These are phyloP conservation scores for Hypomontagnella monticulosa DNA, from an alignment of 495 filamentous ascomycete genomes.

Conservation along the genomic window DNA sequence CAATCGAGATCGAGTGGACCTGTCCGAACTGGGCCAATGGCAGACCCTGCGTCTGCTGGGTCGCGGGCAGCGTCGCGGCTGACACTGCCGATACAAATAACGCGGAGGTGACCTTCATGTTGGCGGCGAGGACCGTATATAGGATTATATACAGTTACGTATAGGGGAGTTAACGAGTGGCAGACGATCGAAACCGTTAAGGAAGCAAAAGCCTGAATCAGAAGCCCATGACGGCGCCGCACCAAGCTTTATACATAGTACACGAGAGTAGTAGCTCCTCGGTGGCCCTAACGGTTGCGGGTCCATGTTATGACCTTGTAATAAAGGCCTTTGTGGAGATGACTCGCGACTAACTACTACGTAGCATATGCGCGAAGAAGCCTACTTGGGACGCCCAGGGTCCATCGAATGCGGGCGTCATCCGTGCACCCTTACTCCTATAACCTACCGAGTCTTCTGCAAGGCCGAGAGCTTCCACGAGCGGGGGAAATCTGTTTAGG, in stretches of 20 bases:
- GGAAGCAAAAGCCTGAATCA: slow-evolving; percentile 8
- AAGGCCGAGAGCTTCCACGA: slow-evolving; percentile 11
- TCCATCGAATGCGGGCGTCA: slow-evolving; percentile 21
- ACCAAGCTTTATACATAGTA: slow-evolving; percentile 27
- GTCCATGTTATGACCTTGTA: slow-evolving; percentile 19
- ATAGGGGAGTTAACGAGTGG: slow-evolving; percentile 33
- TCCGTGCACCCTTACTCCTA: slow-evolving; percentile 30
- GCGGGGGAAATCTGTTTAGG: slow-evolving; percentile 13
- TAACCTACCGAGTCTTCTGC: background rate
- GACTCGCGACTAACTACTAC: slow-evolving; percentile 32
- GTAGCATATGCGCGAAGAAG: slow-evolving; percentile 26
- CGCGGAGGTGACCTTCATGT: slow-evolving; percentile 43
- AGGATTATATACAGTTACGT: slow-evolving; percentile 15
- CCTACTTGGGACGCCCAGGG: slow-evolving; percentile 17
- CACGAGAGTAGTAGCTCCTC: background rate
- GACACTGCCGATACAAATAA: slow-evolving; percentile 44
- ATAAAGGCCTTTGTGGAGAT: slow-evolving; percentile 25
- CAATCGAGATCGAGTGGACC: slow-evolving; percentile 37
- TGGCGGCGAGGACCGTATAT: slow-evolving; percentile 34
- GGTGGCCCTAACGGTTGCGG: slow-evolving; percentile 23
- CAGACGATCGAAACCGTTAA: slow-evolving; percentile 42
- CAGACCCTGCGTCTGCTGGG: slow-evolving; percentile 26
- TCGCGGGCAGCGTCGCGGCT: slow-evolving; percentile 37
- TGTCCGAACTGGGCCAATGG: slow-evolving; percentile 37
- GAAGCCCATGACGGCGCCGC: slow-evolving; percentile 19